Evolutionary conservation across 2,329 filamentous ascomycete genomes (phyloP).

Genomic region (Exutisphaerella laricina): DNA sequence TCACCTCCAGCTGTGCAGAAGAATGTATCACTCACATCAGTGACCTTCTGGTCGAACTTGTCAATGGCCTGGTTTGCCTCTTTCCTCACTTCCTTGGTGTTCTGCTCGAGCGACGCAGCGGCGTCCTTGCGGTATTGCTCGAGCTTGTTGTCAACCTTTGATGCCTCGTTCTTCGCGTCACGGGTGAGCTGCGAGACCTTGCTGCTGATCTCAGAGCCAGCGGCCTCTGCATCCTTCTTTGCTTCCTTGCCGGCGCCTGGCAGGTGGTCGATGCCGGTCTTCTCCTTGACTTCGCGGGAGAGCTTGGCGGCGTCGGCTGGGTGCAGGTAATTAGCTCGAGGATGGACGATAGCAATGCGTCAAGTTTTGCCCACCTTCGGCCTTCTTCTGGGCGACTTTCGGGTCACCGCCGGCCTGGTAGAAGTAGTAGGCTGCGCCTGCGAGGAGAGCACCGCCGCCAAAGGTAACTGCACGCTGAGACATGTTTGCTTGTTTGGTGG

Average conservation of each 20-base stretch:
- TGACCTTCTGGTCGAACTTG: slow-evolving; percentile 75
- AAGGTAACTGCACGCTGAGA: slow-evolving; percentile 20
- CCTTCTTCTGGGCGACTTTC: slow-evolving; percentile 76
- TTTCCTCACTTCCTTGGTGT: slow-evolving; percentile 41
- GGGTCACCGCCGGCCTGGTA: slow-evolving; percentile 78
- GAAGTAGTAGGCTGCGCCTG: slow-evolving; percentile 78
- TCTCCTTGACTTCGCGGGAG: slow-evolving; percentile 61
- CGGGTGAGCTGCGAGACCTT: slow-evolving; percentile 58
- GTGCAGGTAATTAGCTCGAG: no score
- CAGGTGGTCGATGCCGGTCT: no score
- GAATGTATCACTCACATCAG: slow-evolving; percentile 23
- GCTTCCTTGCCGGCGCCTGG: slow-evolving; percentile 58
- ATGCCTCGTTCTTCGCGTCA: slow-evolving; percentile 50
- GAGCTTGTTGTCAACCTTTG: slow-evolving; percentile 27
- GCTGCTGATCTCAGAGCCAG: slow-evolving; percentile 50
- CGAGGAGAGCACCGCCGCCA: slow-evolving; percentile 56
- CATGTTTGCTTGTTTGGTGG: slow-evolving; percentile 17
- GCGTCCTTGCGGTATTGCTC: slow-evolving; percentile 42
- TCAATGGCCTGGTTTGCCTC: slow-evolving; percentile 54
- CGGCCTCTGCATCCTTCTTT: slow-evolving; percentile 51
- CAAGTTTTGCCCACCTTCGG: slow-evolving; percentile 65
- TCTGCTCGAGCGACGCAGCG: slow-evolving; percentile 55
- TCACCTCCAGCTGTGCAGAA: slow-evolving; percentile 18
- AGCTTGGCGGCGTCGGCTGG: slow-evolving; percentile 71
- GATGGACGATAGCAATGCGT: not conserved